Base-by-base conservation (phyloP, 495 filamentous ascomycete genomes). In the Penicillium lividum region DNA sequence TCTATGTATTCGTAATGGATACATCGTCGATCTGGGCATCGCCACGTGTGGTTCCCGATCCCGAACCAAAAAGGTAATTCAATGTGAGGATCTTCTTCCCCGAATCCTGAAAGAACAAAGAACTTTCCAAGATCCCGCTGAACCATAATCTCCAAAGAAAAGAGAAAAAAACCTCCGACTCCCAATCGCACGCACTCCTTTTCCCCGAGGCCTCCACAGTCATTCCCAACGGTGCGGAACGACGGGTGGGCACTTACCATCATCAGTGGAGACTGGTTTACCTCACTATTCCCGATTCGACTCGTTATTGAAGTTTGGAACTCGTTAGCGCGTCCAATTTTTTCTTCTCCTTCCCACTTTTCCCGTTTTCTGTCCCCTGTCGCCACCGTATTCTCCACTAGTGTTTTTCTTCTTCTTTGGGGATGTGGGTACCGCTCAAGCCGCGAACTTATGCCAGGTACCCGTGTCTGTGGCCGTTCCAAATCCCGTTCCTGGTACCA, bases 181-280 rank as follows among this genome's bases (percentile, higher is more conserved):
- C 50, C 51, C 48, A 57, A 54, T 40, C 53, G 40, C 53, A 45
- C 25, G 11, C 13, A 44, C 49, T 47, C 22, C 46, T 33, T 40
- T 45, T 51, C 45, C 53, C 52, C 55, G 34, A 34, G 57, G 48
- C 54, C 56, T 60, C 51, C 59, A 53, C 56, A 46, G 36, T 33
- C 18, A 15, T 56, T 62, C 59, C 67, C 67, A 69, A 69, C 64
- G 64, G 67, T 56, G 62, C 62, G 59, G 67, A 69, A 69, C 59
- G 54, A 60, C 60, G 55, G 50, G 28, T 34, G 56, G 51, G 40
- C 34, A 40, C 29, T 40, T 53, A 42, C 54, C 56, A 58, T 62
- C 40, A n/a, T 51, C 11, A 58, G 66, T 63, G 67, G 67, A 60
- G 55, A 16, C 48, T 50, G 36, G 38, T 43, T 29, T 38, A 40